Base-by-base conservation (phyloP, 768 basidiomycete genomes). In the Russula griseocarnosa region DNA sequence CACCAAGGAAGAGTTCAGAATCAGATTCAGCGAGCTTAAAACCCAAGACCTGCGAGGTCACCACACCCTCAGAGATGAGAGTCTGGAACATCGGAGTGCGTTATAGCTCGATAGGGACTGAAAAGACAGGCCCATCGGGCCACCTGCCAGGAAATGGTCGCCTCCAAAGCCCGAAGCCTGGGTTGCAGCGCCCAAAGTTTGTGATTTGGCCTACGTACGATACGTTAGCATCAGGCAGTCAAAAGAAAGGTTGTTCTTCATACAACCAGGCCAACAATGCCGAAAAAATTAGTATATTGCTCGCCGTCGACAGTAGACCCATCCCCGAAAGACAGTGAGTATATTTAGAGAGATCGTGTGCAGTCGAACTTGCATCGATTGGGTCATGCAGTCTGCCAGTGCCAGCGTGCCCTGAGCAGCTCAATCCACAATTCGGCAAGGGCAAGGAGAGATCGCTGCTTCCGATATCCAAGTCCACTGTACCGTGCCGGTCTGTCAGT, bases 141-240 rank as follows among this genome's bases (percentile, higher is more conserved):
- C 81, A 49, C 82, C 80, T 1, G 77, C 59, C 0, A 49, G 67
- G 55, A 76, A 77, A 18, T 64, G 44, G 13, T 61, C 60, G 14
- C 3, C 50, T 50, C 66, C 7, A 62, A 81, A 67, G 18, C 70
- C 73, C 5, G 67, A 10, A 18, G 77, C 79, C 1, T 67, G 70
- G 14, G 70, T 74, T 26, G 82, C 81, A 24, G 76, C 75, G 18
- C 81, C 81, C 24, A 85, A 66, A 3, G 73, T 73, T 69, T 83
- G 83, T 20, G 46, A 47, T 47, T 64, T 68, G 7, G 78, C 81
- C 69, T 76, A 16, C 18, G 24, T 13, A 26, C 14, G 9, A 20
- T 11, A 24, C 4, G 20, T 40, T 50, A 52, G 38, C 50, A 14
- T 38, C 20, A 14, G 2, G 11, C 1, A 1, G 14, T 8, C 32